A percentile compares a stretch with the other conserved stretches of the same genome.
phyloP scores from a whole-genome alignment of 495 filamentous ascomycete species.

The Neurospora sp. region DNA sequence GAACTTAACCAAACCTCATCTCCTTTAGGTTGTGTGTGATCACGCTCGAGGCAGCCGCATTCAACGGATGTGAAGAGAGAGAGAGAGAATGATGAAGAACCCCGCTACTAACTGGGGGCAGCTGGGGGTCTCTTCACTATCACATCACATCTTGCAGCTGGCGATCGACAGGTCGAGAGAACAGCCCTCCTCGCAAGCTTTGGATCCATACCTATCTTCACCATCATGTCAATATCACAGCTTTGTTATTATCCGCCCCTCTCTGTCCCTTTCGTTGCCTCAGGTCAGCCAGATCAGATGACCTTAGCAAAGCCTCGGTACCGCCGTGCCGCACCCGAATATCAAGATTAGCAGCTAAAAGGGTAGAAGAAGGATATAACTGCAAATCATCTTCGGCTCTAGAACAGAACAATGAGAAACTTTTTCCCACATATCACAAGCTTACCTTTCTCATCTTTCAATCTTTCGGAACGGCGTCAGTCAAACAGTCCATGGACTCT shows the following conservation, averaged over 20 bases:
- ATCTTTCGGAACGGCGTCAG: background rate
- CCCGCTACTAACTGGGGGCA: background rate
- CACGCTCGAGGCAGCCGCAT: background rate
- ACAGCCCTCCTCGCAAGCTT: no score
- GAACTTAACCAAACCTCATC: background rate
- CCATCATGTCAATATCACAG: background rate
- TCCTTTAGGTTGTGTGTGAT: background rate
- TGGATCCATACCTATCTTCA: no score
- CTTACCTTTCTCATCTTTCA: background rate
- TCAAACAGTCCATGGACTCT: background rate
- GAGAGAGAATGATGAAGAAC: background rate
- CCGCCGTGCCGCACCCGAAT: background rate
- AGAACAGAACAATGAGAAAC: no score
- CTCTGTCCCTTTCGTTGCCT: background rate
- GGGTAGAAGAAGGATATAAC: background rate
- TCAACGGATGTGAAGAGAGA: background rate
- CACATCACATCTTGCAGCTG: background rate
- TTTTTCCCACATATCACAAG: no score
- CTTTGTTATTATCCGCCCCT: background rate
- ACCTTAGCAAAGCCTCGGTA: background rate
- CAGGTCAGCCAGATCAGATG: background rate
- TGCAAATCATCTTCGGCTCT: background rate
- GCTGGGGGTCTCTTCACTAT: background rate
- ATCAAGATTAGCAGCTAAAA: background rate
- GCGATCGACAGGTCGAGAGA: background rate